phyloP scores from a whole-genome alignment of 1,139 yeast genomes.

The Lodderomyces beijingensis region DNA sequence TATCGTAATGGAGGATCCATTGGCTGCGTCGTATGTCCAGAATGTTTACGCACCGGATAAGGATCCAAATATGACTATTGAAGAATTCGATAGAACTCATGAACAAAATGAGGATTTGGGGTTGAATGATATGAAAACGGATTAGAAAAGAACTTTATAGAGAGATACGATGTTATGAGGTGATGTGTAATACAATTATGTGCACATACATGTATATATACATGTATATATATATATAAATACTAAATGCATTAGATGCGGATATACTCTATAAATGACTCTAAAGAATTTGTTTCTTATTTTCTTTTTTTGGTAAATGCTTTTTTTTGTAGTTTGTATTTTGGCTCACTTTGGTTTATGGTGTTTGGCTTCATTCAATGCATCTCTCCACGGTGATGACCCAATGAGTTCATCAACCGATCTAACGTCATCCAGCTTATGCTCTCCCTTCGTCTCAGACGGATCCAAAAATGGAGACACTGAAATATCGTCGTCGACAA shows the following conservation, averaged over 20 bases:
- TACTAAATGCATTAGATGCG: neutral
- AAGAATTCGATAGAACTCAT: slow-evolving; percentile 81
- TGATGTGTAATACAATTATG: too few relatives aligned
- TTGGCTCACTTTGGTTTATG: neutral
- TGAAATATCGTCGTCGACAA: slow-evolving; percentile 6
- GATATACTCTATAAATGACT: too few relatives aligned
- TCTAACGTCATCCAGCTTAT: too few relatives aligned
- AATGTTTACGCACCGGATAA: slow-evolving; percentile 97
- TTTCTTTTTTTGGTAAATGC: too few relatives aligned
- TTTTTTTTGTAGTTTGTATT: slow-evolving; percentile 2
- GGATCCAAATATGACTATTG: slow-evolving; percentile 92
- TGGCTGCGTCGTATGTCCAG: slow-evolving; percentile 93
- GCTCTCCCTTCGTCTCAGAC: neutral
- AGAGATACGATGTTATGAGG: too few relatives aligned
- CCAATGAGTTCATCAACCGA: slow-evolving; percentile 9
- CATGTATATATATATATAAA: neutral
- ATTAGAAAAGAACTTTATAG: too few relatives aligned
- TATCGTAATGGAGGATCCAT: slow-evolving; percentile 85
- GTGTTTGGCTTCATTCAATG: slow-evolving; percentile 6
- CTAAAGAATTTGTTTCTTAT: too few relatives aligned
- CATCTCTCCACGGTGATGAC: slow-evolving; percentile 11
- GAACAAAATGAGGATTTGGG: slow-evolving; percentile 93
- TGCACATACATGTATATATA: neutral
- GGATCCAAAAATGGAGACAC: slow-evolving; percentile 6
- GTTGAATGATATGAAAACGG: slow-evolving; percentile 68